These are phyloP conservation scores for Fraxinus platypoda DNA, from an alignment of 305 asterid genomes.

Conservation along the genomic window DNA sequence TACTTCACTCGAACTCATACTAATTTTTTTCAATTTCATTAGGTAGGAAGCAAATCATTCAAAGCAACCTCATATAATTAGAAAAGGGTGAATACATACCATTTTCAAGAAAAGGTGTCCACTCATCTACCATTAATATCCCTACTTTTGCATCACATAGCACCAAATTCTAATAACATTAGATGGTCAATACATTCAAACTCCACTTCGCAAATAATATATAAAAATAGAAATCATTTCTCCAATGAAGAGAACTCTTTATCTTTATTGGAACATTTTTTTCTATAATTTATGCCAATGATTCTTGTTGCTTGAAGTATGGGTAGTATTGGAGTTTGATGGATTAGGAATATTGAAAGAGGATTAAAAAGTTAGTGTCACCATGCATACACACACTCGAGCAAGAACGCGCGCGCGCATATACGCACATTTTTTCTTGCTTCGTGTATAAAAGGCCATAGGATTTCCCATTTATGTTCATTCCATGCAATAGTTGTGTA, in stretches of 20 bases:
- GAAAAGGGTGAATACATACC: constrained; percentile 9
- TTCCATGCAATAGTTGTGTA: constrained; percentile 15
- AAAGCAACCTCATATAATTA: neutral
- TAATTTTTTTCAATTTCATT: neutral
- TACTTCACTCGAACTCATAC: neutral
- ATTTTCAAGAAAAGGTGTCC: constrained; percentile 51
- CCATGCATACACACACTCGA: constrained; percentile 18
- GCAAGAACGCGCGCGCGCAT: neutral
- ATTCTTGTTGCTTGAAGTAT: constrained; percentile 32
- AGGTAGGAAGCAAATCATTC: constrained; percentile 5
- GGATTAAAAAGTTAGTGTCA: constrained; percentile 35
- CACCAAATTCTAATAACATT: constrained; percentile 49
- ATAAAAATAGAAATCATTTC: constrained; percentile 4
- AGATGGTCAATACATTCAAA: constrained; percentile 46
- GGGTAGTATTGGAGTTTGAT: constrained; percentile 23
- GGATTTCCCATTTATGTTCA: constrained; percentile 5
- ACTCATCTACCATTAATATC: constrained; percentile 58
- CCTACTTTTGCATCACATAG: constrained; percentile 50
- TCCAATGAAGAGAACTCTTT: neutral
- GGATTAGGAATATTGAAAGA: constrained; percentile 57
- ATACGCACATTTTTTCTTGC: constrained; percentile 12
- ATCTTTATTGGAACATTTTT: neutral
- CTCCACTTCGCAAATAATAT: constrained; percentile 39
- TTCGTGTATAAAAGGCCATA: constrained; percentile 52
- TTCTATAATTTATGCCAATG: constrained; percentile 22